A percentile compares a stretch with the other conserved stretches of the same genome.
Evolutionary conservation across 495 filamentous ascomycete species (phyloP).

Genomic region (Neurospora sp.): DNA sequence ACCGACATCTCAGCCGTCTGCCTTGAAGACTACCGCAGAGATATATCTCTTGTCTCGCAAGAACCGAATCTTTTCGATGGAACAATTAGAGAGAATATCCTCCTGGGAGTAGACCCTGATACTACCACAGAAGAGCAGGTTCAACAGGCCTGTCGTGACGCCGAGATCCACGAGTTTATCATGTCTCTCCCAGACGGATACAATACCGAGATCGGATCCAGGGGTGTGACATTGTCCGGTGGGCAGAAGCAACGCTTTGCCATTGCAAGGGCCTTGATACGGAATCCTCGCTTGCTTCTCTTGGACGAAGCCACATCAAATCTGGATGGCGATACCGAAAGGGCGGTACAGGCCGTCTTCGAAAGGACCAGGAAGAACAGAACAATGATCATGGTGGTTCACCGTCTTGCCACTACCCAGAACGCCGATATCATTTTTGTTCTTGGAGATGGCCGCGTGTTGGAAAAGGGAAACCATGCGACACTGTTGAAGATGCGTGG

Average conservation of each 20-base stretch:
- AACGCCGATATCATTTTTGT: slow-evolving; percentile 51
- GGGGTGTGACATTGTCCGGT: slow-evolving; percentile 59
- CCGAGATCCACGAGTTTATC: slow-evolving; percentile 51
- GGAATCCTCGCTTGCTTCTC: slow-evolving; percentile 61
- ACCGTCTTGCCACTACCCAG: slow-evolving; percentile 48
- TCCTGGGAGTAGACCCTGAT: slow-evolving; percentile 39
- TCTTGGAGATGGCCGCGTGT: slow-evolving; percentile 40
- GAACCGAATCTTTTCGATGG: slow-evolving; percentile 53
- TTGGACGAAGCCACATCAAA: slow-evolving; percentile 75
- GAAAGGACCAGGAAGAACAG: slow-evolving; percentile 51
- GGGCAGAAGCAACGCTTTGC: slow-evolving; percentile 71
- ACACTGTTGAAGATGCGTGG: slow-evolving; percentile 38
- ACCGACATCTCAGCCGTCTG: slow-evolving; percentile 34
- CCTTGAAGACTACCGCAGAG: slow-evolving; percentile 43
- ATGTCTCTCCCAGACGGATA: slow-evolving; percentile 48
- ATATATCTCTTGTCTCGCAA: slow-evolving; percentile 48
- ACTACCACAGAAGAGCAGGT: slow-evolving; percentile 31
- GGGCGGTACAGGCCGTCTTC: slow-evolving; percentile 60
- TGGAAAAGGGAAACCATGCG: slow-evolving; percentile 44
- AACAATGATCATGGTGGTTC: slow-evolving; percentile 71
- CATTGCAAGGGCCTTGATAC: slow-evolving; percentile 67
- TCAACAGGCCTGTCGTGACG: slow-evolving; percentile 41
- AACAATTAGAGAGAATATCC: slow-evolving; percentile 49
- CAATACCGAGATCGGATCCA: slow-evolving; percentile 52
- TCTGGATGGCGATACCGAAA: slow-evolving; percentile 67